These are phyloP conservation scores for Polysphondylium violaceum DNA, from an alignment of 78 protist species.

Conservation along the genomic window DNA sequence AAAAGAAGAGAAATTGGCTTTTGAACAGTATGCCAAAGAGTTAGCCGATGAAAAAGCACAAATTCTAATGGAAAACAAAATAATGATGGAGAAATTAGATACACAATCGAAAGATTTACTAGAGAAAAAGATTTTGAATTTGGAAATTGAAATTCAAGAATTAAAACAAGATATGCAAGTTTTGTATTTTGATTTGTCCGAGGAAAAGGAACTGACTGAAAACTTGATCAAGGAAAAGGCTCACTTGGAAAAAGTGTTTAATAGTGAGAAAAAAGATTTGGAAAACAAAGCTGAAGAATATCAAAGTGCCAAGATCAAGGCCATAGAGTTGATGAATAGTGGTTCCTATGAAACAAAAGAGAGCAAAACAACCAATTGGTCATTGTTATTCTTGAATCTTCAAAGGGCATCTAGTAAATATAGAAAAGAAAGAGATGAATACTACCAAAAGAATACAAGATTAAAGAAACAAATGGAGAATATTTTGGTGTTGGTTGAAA, in stretches of 20 bases:
- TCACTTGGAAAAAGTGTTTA: neutral
- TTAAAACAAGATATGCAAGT: neutral
- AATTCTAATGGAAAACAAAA: constrained; percentile 18
- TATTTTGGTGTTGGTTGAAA: too few relatives aligned
- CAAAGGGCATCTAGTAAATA: too few relatives aligned
- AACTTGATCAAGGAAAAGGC: neutral
- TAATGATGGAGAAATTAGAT: neutral
- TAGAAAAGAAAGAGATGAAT: too few relatives aligned
- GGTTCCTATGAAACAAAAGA: too few relatives aligned
- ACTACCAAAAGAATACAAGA: too few relatives aligned
- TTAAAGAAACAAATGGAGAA: too few relatives aligned
- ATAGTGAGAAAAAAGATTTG: neutral
- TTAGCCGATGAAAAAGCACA: constrained; percentile 6
- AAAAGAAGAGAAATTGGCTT: neutral
- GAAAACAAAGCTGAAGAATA: neutral
- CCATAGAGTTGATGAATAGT: neutral
- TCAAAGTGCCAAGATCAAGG: constrained; percentile 7
- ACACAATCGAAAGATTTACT: neutral
- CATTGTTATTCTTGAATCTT: too few relatives aligned
- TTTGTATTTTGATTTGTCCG: neutral
- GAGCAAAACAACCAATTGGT: too few relatives aligned
- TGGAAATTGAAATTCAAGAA: constrained; percentile 14
- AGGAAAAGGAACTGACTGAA: neutral
- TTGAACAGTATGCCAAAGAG: constrained; percentile 30
- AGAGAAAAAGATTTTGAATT: neutral